A percentile compares a stretch with the other conserved stretches of the same genome.
Conservation (phyloP, 441 rosid species). For the Erysimum pusillum region DNA sequence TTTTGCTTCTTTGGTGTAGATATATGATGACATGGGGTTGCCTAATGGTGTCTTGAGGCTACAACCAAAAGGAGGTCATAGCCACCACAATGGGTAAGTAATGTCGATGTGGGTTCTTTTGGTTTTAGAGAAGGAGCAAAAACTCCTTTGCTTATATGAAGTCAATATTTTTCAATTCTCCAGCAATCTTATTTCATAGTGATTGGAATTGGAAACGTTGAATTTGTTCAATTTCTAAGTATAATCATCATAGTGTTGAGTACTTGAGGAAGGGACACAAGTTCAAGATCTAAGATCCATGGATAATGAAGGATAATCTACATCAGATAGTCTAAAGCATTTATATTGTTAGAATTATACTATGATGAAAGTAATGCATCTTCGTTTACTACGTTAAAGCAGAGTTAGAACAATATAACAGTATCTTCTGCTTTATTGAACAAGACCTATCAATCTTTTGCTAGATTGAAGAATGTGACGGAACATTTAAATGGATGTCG, state of each 20-base stretch:
- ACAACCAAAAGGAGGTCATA: slow-evolving; percentile 89
- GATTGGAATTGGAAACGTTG: background rate
- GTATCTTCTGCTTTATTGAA: background rate
- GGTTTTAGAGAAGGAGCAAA: background rate
- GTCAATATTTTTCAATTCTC: background rate
- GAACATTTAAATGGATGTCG: slow-evolving; percentile 78
- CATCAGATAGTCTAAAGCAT: background rate
- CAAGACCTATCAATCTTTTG: slow-evolving; percentile 3
- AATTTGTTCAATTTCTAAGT: background rate
- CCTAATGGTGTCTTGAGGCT: slow-evolving; percentile 84
- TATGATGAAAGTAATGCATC: background rate
- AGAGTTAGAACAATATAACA: background rate
- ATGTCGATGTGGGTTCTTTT: background rate
- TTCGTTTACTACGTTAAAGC: background rate
- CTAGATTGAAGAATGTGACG: slow-evolving; percentile 79
- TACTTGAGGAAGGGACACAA: background rate
- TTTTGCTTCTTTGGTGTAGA: slow-evolving; percentile 47
- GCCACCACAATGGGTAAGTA: slow-evolving; percentile 84
- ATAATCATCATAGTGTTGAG: background rate
- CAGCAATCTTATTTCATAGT: slow-evolving; percentile 3
- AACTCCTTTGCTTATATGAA: slow-evolving; percentile 1
- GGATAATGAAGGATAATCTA: background rate
- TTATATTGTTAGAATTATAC: background rate
- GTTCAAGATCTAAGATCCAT: background rate
- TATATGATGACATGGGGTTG: slow-evolving; percentile 87